These are phyloP conservation scores for Leccinum arenicola DNA, from an alignment of 768 basidiomycete genomes.

Conservation along the genomic window DNA sequence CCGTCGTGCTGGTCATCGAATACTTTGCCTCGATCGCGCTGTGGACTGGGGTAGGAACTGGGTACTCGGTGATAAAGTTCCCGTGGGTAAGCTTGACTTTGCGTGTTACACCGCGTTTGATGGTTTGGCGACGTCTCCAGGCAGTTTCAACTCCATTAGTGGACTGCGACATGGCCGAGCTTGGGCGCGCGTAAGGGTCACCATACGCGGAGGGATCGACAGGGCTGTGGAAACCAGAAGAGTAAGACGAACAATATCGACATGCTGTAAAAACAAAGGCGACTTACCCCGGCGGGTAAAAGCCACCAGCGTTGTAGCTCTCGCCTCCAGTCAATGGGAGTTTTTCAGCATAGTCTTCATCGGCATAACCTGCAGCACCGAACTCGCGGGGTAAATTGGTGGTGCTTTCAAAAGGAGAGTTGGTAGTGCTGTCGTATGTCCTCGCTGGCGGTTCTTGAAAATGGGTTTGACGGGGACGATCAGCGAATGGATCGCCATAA, in stretches of 20 bases:
- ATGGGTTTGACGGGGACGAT: constrained; percentile 58
- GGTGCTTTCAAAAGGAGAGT: constrained; percentile 56
- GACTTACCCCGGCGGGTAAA: constrained; percentile 74
- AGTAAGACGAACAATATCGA: constrained; percentile 1
- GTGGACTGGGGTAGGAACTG: constrained; percentile 79
- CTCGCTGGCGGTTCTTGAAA: constrained; percentile 54
- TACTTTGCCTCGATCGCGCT: constrained; percentile 83
- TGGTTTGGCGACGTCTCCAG: constrained; percentile 79
- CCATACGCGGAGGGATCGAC: constrained; percentile 61
- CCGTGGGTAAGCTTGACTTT: constrained; percentile 92
- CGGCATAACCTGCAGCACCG: constrained; percentile 43
- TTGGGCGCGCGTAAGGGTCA: constrained; percentile 61
- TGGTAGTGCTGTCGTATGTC: constrained; percentile 38
- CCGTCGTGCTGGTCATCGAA: constrained; percentile 68
- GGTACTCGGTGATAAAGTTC: constrained; percentile 88
- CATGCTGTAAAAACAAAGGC: neutral
- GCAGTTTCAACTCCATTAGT: constrained; percentile 58
- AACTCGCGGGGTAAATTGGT: constrained; percentile 54
- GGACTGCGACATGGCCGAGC: constrained; percentile 50
- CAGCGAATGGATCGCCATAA: constrained; percentile 69
- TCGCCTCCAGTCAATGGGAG: constrained; percentile 65
- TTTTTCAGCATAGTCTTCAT: constrained; percentile 77
- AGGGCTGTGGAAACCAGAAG: constrained; percentile 31
- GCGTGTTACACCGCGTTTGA: constrained; percentile 91
- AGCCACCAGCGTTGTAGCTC: constrained; percentile 50